Evolutionary conservation across 2,329 filamentous ascomycete genomes (phyloP), one percentile per base, ranked within the genome.

Genomic region (Cercospora zeina): DNA sequence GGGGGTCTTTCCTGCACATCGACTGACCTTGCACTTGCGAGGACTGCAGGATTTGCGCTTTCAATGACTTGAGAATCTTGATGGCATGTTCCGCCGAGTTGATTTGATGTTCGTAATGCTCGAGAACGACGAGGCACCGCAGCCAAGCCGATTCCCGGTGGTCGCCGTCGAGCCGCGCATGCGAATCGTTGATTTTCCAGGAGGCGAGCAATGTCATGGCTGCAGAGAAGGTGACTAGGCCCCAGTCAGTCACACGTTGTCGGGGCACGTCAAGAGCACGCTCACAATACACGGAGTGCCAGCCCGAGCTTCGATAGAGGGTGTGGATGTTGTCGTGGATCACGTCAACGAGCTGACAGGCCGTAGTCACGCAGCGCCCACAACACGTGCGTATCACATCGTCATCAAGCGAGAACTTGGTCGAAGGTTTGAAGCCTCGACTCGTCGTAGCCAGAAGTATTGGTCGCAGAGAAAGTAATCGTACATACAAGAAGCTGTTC

Each of bases 321-420:
- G 68, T 70, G 10, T 64, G 61, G 6, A 70, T 59, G 65, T 75
- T 76, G 33, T 73, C 69, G 62, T 77, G 78, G 3, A 73, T 68
- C 4, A 57, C 71, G 30, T 71, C 72, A 34, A 78, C 72, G 9
- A 76, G 71, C 21, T 65, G 58, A 69, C 75, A 77, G 8, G 74
- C 74, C 50, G 75, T 74, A 10, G 67, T 65, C 6, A 70, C 70
- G n/a, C 75, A 72, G 7, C 59, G 50, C 6, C 61, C 65, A 7
- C 73, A 69, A 11, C 68, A 70, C 11, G 62, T 61, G n/a, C 59
- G 76, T 70, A 62, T 73, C 56, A 59, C 70, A 68, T 70, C 75
- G 65, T 55, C 78, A 67, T 45, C 72, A 72, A 67, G 77, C 70
- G 54, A 77, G 66, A 21, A 76, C 63, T 62, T 60, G 1, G 51